These are phyloP conservation scores for Thalassiosira profunda DNA, from an alignment of 108 stramenopile genomes.

Conservation along the genomic window DNA sequence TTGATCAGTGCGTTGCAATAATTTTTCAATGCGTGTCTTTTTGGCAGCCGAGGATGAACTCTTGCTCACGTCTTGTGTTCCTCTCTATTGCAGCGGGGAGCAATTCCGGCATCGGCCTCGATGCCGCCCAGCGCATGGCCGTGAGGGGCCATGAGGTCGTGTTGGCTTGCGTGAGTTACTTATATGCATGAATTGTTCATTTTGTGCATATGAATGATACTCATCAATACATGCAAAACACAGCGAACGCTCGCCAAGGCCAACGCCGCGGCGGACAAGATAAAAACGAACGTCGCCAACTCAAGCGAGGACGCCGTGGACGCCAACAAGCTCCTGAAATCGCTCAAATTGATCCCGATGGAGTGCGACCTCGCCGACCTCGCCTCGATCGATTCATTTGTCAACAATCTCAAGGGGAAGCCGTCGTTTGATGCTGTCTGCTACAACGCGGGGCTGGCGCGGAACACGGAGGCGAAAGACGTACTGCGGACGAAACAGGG, in stretches of 20 bases:
- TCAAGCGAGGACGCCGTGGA: slow-evolving; percentile 37
- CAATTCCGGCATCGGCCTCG: slow-evolving; percentile 83
- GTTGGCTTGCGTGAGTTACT: slow-evolving; percentile 60
- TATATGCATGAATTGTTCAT: neutral
- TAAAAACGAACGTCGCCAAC: slow-evolving; percentile 39
- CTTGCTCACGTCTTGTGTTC: no score
- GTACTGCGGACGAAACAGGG: slow-evolving; percentile 70
- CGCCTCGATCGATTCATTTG: slow-evolving; percentile 62
- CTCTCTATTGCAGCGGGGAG: no score
- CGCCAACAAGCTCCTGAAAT: slow-evolving; percentile 24
- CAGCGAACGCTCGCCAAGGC: slow-evolving; percentile 75
- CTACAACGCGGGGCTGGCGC: slow-evolving; percentile 87
- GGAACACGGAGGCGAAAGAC: slow-evolving; percentile 73
- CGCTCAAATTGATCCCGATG: slow-evolving; percentile 63
- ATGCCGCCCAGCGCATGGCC: slow-evolving; percentile 74
- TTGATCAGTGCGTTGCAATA: no score
- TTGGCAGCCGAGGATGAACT: no score
- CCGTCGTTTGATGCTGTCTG: slow-evolving; percentile 70
- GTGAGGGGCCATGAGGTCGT: slow-evolving; percentile 64
- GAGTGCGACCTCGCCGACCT: slow-evolving; percentile 85
- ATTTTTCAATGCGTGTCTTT: no score
- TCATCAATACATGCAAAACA: neutral
- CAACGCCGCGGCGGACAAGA: slow-evolving; percentile 49
- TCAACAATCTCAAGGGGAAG: slow-evolving; percentile 25
- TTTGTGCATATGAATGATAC: neutral